phyloP scores from a whole-genome alignment of 2,329 filamentous ascomycete species.

The Colletotrichum sp. region DNA sequence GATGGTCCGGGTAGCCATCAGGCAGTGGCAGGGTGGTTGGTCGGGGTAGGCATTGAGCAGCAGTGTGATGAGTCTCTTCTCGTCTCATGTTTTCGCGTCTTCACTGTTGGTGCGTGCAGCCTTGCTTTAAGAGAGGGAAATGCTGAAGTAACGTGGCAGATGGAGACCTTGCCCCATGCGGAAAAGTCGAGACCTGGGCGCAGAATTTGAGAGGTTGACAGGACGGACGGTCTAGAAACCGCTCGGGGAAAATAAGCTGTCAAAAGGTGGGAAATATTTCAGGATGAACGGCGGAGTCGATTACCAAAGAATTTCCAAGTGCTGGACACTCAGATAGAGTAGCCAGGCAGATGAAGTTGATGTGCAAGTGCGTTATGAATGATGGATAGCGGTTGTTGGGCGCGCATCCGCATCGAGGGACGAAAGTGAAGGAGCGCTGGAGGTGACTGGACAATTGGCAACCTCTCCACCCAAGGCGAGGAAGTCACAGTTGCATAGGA shows the following conservation, averaged over 20 bases:
- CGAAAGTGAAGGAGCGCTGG: not conserved
- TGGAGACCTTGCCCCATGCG: conserved; percentile 18
- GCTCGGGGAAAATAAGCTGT: not conserved
- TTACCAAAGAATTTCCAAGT: not conserved
- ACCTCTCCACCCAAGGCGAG: not conserved
- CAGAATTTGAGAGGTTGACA: conserved; percentile 14
- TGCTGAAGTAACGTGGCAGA: conserved; percentile 20
- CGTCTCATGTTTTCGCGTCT: conserved; percentile 11
- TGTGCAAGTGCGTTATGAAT: not conserved
- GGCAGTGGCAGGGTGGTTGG: not conserved
- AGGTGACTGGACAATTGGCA: not conserved
- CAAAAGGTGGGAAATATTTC: not conserved
- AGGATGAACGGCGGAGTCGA: not conserved
- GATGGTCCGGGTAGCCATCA: not conserved
- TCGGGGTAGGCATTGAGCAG: conserved; percentile 11
- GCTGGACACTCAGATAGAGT: not conserved
- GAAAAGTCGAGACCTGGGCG: conserved; percentile 6
- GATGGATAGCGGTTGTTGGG: not conserved
- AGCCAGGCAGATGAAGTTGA: not conserved
- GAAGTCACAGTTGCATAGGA: not conserved
- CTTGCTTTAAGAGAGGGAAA: conserved; percentile 15
- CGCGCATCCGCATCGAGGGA: not conserved
- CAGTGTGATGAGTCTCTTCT: conserved; percentile 5
- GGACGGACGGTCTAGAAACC: not conserved
- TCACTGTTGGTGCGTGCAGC: conserved; percentile 12